A percentile compares a stretch with the other conserved stretches of the same genome.
These are phyloP conservation scores for Rhododendron molle DNA, from an alignment of 148 eudicot genomes.

Conservation along the genomic window DNA sequence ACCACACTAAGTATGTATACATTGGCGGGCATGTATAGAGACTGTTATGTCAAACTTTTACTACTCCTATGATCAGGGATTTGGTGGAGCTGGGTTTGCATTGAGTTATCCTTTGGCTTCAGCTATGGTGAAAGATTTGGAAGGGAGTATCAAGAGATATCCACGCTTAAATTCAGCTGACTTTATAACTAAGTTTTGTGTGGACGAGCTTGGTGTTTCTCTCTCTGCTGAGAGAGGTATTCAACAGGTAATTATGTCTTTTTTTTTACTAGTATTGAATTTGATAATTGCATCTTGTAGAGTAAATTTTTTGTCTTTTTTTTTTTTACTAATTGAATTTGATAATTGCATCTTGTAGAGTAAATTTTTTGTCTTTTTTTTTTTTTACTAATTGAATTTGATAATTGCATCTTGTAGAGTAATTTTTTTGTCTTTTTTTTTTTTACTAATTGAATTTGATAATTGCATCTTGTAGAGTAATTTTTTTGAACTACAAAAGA, in stretches of 20 bases:
- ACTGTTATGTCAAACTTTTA: constrained; percentile 6
- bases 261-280: too few relatives aligned
- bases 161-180: constrained; percentile 7
- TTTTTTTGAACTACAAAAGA: too few relatives aligned
- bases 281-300: too few relatives aligned
- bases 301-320: too few relatives aligned
- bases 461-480: too few relatives aligned
- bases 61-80: constrained; percentile 24
- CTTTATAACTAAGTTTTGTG: not conserved
- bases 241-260: constrained; percentile 12
- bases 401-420: too few relatives aligned
- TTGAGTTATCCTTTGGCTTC: constrained; percentile 29
- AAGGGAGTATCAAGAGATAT: constrained; percentile 22
- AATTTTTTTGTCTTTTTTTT: too few relatives aligned
- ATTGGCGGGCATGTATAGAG: constrained; percentile 31
- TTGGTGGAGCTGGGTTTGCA: constrained; percentile 38
- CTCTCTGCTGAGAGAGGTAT: constrained; percentile 21
- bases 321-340: too few relatives aligned
- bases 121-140: constrained; percentile 21
- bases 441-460: too few relatives aligned
- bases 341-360: too few relatives aligned
- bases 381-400: too few relatives aligned
- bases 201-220: constrained; percentile 34
- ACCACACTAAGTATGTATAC: constrained; percentile 30
- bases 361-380: too few relatives aligned